A percentile compares a stretch with the other conserved stretches of the same genome.
These are phyloP conservation scores for Mucor racemosus DNA, from an alignment of 371 early-diverging fungal genomes.

Conservation along the genomic window DNA sequence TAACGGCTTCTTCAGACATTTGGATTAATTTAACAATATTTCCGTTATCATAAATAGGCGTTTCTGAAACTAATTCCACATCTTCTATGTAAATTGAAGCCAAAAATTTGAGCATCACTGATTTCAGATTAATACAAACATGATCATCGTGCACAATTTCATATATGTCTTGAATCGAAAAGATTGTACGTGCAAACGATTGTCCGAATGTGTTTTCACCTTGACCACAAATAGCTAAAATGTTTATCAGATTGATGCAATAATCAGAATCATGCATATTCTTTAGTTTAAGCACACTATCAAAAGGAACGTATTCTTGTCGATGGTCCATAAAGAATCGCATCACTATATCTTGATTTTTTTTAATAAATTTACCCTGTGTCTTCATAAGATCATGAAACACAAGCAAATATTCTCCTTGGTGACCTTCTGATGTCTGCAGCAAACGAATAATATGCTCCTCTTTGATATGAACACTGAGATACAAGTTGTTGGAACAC, in stretches of 20 bases:
- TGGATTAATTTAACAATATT: constrained; percentile 25
- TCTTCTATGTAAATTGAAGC: constrained; percentile 46
- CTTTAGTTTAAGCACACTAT: constrained; percentile 11
- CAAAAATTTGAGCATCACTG: constrained; percentile 34
- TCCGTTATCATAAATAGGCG: constrained; percentile 28
- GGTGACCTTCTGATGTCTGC: constrained; percentile 40
- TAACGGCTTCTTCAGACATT: constrained; percentile 20
- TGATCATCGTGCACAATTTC: constrained; percentile 17
- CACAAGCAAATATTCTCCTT: constrained; percentile 45
- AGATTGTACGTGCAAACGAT: constrained; percentile 48
- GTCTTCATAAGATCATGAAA: constrained; percentile 47
- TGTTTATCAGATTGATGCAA: constrained; percentile 42
- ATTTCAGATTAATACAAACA: constrained; percentile 23
- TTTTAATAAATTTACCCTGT: constrained; percentile 51
- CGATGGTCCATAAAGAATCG: constrained; percentile 51
- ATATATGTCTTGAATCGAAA: constrained; percentile 35
- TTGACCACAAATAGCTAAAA: constrained; percentile 55
- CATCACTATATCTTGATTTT: constrained; percentile 51
- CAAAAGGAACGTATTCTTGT: constrained; percentile 42
- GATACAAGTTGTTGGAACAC: constrained; percentile 40
- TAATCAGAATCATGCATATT: constrained; percentile 38
- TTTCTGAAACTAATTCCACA: constrained; percentile 28
- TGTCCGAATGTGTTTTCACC: constrained; percentile 58
- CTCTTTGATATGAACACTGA: constrained; percentile 47
- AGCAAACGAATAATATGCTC: constrained; percentile 49